These are phyloP conservation scores for Coemansia sp. DNA, from an alignment of 192 early-diverging fungal genomes.

Conservation along the genomic window DNA sequence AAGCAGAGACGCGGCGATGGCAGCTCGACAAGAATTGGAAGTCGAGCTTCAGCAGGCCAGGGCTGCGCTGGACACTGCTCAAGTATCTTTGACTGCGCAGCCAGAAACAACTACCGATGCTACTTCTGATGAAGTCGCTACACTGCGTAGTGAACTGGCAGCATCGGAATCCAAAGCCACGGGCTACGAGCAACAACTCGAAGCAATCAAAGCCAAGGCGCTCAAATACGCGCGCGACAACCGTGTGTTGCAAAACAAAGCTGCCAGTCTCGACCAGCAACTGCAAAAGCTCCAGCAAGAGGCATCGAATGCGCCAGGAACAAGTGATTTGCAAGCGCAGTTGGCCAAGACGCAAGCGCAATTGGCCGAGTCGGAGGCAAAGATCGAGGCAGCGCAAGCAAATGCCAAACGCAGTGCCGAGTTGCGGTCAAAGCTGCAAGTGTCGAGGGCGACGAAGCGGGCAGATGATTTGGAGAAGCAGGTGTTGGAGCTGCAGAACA, in stretches of 20 bases:
- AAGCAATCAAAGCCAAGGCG: slow-evolving; percentile 41
- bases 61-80: slow-evolving; percentile 16
- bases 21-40: slow-evolving; percentile 29
- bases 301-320: not conserved
- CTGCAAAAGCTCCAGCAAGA: slow-evolving; percentile 13
- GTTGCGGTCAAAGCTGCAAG: slow-evolving; percentile 53
- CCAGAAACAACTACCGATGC: slow-evolving; percentile 2
- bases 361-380: slow-evolving; percentile 42
- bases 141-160: slow-evolving; percentile 57
- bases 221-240: slow-evolving; percentile 43
- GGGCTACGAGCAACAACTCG: slow-evolving; percentile 35
- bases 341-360: slow-evolving; percentile 41
- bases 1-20: slow-evolving; percentile 42
- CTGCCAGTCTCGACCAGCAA: slow-evolving; percentile 30
- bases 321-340: slow-evolving; percentile 27
- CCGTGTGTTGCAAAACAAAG: slow-evolving; percentile 35
- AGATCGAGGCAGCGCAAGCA: slow-evolving; percentile 39
- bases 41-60: slow-evolving; percentile 20
- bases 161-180: slow-evolving; percentile 41
- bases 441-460: slow-evolving; percentile 51
- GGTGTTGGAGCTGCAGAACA: slow-evolving; percentile 30
- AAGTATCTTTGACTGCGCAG: not conserved
- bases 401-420: slow-evolving; percentile 43
- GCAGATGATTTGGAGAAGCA: slow-evolving; percentile 45
- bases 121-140: slow-evolving; percentile 11